Conservation (phyloP, 345 rosid genomes). For the Pistacia atlantica region DNA sequence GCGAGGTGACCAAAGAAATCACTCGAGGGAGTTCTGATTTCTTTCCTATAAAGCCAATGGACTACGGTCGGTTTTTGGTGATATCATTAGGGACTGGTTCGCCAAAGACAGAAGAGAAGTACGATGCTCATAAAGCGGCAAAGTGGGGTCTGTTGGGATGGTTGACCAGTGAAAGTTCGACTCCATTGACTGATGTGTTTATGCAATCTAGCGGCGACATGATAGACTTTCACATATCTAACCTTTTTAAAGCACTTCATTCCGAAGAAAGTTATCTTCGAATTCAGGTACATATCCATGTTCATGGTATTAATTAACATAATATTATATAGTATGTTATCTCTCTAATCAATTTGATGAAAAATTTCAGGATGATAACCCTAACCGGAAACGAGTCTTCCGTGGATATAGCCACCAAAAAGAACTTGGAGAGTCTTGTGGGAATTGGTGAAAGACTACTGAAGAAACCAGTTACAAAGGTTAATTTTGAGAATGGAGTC, state of each 20-base stretch:
- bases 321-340: neutral
- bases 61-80: constrained; percentile 28
- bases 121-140: neutral
- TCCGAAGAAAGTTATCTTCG: constrained; percentile 37
- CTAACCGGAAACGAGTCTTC: constrained; percentile 38
- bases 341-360: neutral
- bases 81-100: constrained; percentile 41
- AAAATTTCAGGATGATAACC: constrained; percentile 45
- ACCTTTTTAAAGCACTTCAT: constrained; percentile 35
- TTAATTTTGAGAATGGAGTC: constrained; percentile 47
- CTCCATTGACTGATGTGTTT: constrained; percentile 35
- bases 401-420: constrained; percentile 51
- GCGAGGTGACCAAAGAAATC: constrained; percentile 41
- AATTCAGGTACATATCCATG: constrained; percentile 34
- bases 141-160: neutral
- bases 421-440: constrained; percentile 43
- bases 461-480: constrained; percentile 50
- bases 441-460: constrained; percentile 50
- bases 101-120: constrained; percentile 20
- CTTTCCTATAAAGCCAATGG: constrained; percentile 31
- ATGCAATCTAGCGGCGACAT: constrained; percentile 37
- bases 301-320: neutral
- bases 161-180: constrained; percentile 4
- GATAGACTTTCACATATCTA: constrained; percentile 40
- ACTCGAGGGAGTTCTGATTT: constrained; percentile 17